Evolutionary conservation across 805 yeast species (phyloP).

Genomic region (Metschnikowia corniflorae): DNA sequence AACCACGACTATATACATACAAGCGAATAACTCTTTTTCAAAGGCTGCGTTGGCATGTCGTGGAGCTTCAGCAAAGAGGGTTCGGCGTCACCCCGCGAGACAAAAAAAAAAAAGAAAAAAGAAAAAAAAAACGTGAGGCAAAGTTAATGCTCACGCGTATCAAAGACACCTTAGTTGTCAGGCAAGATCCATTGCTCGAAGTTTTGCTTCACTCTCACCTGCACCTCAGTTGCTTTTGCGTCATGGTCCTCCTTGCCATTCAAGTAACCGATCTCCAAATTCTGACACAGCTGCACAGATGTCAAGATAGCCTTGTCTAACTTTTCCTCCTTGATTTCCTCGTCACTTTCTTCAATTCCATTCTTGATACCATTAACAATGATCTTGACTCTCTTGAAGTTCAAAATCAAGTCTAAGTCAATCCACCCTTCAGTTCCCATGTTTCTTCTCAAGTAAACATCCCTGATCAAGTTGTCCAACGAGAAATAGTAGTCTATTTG

Average conservation of each 20-base stretch:
- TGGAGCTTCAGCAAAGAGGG: too few species aligned
- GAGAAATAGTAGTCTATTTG: constrained; percentile 93
- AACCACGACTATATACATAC: too few species aligned
- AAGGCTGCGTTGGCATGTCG: too few species aligned
- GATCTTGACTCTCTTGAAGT: constrained; percentile 72
- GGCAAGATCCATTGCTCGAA: constrained; percentile 72
- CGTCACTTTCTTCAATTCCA: constrained; percentile 24
- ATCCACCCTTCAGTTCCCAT: constrained; percentile 73
- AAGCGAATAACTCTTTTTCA: too few species aligned
- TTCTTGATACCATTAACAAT: constrained; percentile 40
- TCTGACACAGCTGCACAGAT: constrained; percentile 51
- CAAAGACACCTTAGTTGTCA: constrained; percentile 11
- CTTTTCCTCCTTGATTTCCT: constrained; percentile 19
- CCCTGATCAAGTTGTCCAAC: constrained; percentile 81
- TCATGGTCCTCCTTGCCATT: constrained; percentile 28
- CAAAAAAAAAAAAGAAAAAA: constrained; percentile 11
- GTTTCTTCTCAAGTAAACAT: constrained; percentile 73
- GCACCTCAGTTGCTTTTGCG: constrained; percentile 44
- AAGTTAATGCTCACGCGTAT: too few species aligned
- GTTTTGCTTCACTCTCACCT: constrained; percentile 57
- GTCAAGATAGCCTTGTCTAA: constrained; percentile 41
- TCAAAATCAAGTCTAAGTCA: constrained; percentile 56
- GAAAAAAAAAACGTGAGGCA: constrained; percentile 3
- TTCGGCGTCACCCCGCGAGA: too few species aligned
- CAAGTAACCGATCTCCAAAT: constrained; percentile 45